A percentile compares a stretch with the other conserved stretches of the same genome.
These are phyloP conservation scores for Strombidium stylifer DNA, from an alignment of 73 alveolate species.

Conservation along the genomic window DNA sequence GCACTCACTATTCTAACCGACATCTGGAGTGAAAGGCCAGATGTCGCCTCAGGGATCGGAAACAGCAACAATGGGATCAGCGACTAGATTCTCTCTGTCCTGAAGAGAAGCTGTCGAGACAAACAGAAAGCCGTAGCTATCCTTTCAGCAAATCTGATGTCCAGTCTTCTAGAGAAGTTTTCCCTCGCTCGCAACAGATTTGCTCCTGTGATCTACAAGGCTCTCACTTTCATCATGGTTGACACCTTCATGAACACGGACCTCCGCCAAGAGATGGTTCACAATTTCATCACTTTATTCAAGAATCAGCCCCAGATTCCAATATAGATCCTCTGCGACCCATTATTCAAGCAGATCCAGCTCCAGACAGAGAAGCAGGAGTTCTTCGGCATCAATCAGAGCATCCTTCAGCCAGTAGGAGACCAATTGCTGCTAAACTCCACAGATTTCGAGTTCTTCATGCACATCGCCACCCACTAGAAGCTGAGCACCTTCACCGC, in stretches of 20 bases:
- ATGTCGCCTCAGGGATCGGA: too few relatives aligned
- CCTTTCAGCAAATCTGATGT: slow-evolving; percentile 46
- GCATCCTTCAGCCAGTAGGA: slow-evolving; percentile 25
- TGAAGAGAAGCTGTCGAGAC: too few relatives aligned
- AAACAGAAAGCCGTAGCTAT: too few relatives aligned
- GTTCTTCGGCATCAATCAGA: background rate
- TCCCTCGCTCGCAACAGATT: slow-evolving; percentile 85
- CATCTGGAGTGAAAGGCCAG: slow-evolving; percentile 62
- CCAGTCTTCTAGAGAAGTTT: slow-evolving; percentile 59
- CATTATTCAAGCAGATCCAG: slow-evolving; percentile 84
- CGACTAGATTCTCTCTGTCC: too few relatives aligned
- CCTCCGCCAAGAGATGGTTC: slow-evolving; percentile 82
- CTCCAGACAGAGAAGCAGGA: slow-evolving; percentile 48
- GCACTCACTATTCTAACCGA: slow-evolving; percentile 69
- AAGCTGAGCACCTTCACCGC: slow-evolving; percentile 72
- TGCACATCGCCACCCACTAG: slow-evolving; percentile 80
- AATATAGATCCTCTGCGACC: slow-evolving; percentile 89
- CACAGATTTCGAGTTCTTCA: slow-evolving; percentile 75
- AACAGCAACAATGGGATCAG: too few relatives aligned
- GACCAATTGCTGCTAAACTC: slow-evolving; percentile 82
- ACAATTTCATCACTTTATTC: slow-evolving; percentile 76
- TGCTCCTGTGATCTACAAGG: slow-evolving; percentile 93
- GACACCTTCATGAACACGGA: slow-evolving; percentile 88
- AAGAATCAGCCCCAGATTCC: slow-evolving; percentile 81
- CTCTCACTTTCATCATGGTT: slow-evolving; percentile 83